These are phyloP conservation scores for Cordyceps farinosa DNA, from an alignment of 2,329 filamentous ascomycete species.

Conservation along the genomic window DNA sequence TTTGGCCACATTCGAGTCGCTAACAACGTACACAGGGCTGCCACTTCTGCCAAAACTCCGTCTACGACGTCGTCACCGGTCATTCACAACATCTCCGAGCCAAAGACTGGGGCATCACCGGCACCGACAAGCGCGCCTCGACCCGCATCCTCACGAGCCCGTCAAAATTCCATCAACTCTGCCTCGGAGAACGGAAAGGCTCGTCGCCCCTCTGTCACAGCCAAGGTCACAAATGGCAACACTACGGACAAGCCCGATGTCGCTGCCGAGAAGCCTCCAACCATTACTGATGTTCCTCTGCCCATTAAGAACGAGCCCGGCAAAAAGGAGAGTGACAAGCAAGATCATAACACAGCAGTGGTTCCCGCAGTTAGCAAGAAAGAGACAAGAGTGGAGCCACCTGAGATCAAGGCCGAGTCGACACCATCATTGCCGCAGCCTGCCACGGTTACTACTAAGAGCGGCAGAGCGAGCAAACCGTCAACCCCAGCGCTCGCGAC, in stretches of 20 bases:
- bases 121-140: slow-evolving; percentile 54
- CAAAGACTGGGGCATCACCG: slow-evolving; percentile 54
- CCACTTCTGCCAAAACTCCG: slow-evolving; percentile 56
- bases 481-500: slow-evolving; percentile 60
- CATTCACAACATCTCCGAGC: slow-evolving; percentile 64
- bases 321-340: slow-evolving; percentile 34
- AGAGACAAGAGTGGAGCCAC: slow-evolving; percentile 39
- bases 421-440: slow-evolving; percentile 38
- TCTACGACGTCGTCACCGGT: slow-evolving; percentile 74
- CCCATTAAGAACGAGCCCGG: slow-evolving; percentile 31
- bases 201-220: slow-evolving; percentile 56
- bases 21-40: slow-evolving; percentile 30
- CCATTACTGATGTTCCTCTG: slow-evolving; percentile 46
- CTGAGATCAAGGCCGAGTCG: slow-evolving; percentile 43
- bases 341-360: slow-evolving; percentile 25
- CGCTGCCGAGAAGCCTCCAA: slow-evolving; percentile 41
- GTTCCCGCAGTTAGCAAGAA: slow-evolving; percentile 36
- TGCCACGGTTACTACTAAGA: slow-evolving; percentile 59
- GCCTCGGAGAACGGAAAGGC: slow-evolving; percentile 51
- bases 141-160: slow-evolving; percentile 65
- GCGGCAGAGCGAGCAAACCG: slow-evolving; percentile 62
- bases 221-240: slow-evolving; percentile 58
- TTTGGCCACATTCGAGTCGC: slow-evolving; percentile 14
- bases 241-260: slow-evolving; percentile 28
- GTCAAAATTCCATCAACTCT: slow-evolving; percentile 71